Evolutionary conservation across 192 early-diverging fungal genomes (phyloP).

Genomic region (Umbelopsis sp.): DNA sequence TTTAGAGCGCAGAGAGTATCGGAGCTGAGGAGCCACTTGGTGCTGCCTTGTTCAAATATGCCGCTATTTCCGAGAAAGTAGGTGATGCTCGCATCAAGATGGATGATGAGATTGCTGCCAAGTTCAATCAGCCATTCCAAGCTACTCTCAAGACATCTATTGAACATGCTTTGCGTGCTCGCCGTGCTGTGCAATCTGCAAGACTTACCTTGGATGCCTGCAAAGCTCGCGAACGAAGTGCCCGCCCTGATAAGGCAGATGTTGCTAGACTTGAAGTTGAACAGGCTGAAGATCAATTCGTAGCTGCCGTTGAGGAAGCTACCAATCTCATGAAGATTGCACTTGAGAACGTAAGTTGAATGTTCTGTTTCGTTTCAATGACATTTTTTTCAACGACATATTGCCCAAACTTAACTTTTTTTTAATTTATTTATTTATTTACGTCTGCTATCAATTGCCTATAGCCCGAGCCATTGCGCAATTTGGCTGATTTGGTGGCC

Average conservation of each 20-base stretch:
- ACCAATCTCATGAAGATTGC: conserved; percentile 93
- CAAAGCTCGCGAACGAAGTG: conserved; percentile 76
- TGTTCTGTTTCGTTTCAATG: no score
- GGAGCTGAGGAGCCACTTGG: conserved; percentile 86
- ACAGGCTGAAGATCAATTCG: conserved; percentile 93
- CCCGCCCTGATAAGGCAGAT: conserved; percentile 71
- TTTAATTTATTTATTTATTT: no score
- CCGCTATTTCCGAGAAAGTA: conserved; percentile 81
- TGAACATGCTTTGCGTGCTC: conserved; percentile 81
- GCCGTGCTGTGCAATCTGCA: conserved; percentile 80
- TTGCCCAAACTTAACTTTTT: no score
- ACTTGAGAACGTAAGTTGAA: conserved; percentile 72
- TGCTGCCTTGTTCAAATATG: conserved; percentile 85
- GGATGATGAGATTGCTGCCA: conserved; percentile 70
- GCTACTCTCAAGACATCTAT: conserved; percentile 74
- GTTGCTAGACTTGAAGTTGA: conserved; percentile 83
- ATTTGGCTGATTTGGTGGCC: conserved; percentile 83
- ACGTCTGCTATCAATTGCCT: not conserved
- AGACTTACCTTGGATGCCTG: conserved; percentile 87
- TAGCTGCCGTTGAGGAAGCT: conserved; percentile 92
- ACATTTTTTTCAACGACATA: no score
- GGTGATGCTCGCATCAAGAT: conserved; percentile 76
- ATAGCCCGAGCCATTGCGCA: conserved; percentile 80
- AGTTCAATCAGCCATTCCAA: conserved; percentile 78
- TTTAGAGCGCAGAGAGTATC: conserved; percentile 62